These are phyloP conservation scores for Rheum nobile DNA, from an alignment of 148 eudicot species.

Conservation along the genomic window DNA sequence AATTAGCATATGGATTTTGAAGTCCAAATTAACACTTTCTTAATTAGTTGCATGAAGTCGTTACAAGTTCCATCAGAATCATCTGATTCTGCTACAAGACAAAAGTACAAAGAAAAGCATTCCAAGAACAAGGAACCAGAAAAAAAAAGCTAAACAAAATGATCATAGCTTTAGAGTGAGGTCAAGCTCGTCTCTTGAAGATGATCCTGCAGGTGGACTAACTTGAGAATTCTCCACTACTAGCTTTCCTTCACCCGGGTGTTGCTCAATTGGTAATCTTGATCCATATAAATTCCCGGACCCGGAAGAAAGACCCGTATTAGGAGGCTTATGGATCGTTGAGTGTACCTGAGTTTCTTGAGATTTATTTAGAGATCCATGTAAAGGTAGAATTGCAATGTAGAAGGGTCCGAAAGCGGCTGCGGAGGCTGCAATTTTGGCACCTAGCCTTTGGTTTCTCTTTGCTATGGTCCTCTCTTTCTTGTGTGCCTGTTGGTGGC, in stretches of 20 bases:
- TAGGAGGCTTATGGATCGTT: constrained; percentile 55
- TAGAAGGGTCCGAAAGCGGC: constrained; percentile 32
- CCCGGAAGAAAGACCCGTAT: constrained; percentile 19
- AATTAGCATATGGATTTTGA: background rate
- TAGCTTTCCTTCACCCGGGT: constrained; percentile 57
- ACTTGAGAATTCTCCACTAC: constrained; percentile 13
- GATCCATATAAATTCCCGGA: constrained; percentile 37
- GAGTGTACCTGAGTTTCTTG: constrained; percentile 84
- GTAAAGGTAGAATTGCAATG: constrained; percentile 57
- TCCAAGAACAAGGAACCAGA: background rate
- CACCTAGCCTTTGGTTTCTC: constrained; percentile 1
- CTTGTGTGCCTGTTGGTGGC: constrained; percentile 24
- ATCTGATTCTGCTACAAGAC: background rate
- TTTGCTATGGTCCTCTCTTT: constrained; percentile 10
- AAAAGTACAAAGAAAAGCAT: background rate
- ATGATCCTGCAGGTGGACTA: constrained; percentile 8
- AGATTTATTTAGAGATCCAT: constrained; percentile 45
- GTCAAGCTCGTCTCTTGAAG: constrained; percentile 43
- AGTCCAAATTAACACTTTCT: background rate
- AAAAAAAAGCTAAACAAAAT: constrained; percentile 10
- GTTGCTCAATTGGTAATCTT: constrained; percentile 51
- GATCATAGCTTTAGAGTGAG: constrained; percentile 57
- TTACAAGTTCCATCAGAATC: background rate
- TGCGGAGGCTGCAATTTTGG: constrained; percentile 21
- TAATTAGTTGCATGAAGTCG: background rate